Base-by-base conservation (phyloP, 257 asterid genomes). In the Fraxinus americana region DNA sequence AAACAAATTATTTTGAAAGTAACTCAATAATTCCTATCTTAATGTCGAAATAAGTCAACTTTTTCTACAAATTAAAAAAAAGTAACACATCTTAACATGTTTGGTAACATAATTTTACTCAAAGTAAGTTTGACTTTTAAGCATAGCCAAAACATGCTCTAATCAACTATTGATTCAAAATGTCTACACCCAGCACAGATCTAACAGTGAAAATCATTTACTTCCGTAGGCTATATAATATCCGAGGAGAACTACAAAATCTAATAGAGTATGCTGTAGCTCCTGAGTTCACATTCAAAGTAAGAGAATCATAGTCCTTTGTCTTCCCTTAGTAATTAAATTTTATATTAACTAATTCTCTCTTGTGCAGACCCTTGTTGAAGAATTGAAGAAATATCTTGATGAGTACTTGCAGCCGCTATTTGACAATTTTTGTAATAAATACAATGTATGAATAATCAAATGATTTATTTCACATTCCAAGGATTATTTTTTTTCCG, bases 181-280 rank as follows among this genome's bases (percentile, higher is more conserved):
- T 43, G 5, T 11, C 52, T 43, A 43, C 52, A 43, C 52, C 52
- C 52, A 43, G 17, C 13, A 3, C 19, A 43, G 52, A 70, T 17
- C 70, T 71, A 71, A 35, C 74, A 41, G 67, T 41, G 68, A 48
- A 65, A 67, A 43, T 43, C 17, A 43, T 43, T 43, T 43, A 72
- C 35, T 78, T 45, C 72, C 70, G 29, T 78, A 91, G 97, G 95
- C 90, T 92, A 29, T 91, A 89, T 34, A 73, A 45, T 67, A 88
- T 91, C 82, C 93, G 94, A 4, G 90, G 94, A 79, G 90, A 91
- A 82, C 93, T 92, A 69, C 94, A 90, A 81, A 92, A 88, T 74
- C 94, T 92, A 43, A 87, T 90, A 66, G 97, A 92, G 87, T 91
- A 92, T 78, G 89, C 89, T 29, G 92, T 92, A 54, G 91, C 95